Conservation (phyloP, 2,329 filamentous ascomycete species). For the Verticillium nubilum region DNA sequence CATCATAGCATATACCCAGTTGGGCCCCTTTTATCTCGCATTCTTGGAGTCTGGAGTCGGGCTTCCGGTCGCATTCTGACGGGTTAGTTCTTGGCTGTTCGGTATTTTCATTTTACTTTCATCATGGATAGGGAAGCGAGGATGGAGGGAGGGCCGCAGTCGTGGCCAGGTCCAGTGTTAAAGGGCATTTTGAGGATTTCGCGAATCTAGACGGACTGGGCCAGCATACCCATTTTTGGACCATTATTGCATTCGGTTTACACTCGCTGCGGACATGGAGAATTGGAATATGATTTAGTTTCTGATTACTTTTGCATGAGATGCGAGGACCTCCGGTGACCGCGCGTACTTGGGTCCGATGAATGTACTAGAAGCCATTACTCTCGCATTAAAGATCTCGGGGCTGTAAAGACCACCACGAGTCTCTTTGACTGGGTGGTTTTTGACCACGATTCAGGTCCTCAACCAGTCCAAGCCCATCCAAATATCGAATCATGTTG, state of each 20-base stretch:
- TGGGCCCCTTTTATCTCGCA: constrained; percentile 12
- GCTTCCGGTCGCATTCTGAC: neutral
- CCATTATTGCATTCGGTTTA: neutral
- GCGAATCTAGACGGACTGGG: neutral
- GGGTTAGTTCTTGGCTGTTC: neutral
- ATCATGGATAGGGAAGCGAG: neutral
- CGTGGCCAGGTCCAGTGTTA: neutral
- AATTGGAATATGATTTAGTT: neutral
- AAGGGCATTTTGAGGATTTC: neutral
- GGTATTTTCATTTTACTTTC: neutral
- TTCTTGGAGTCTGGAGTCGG: constrained; percentile 13
- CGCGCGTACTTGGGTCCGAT: too few species aligned
- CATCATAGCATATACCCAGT: constrained; percentile 14
- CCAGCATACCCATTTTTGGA: neutral
- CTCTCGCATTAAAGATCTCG: too few species aligned
- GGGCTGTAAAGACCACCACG: too few species aligned
- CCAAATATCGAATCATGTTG: neutral
- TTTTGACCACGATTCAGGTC: too few species aligned
- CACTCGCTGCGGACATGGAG: neutral
- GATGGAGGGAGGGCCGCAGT: neutral
- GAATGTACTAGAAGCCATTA: too few species aligned
- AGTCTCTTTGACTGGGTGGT: too few species aligned
- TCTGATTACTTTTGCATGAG: neutral
- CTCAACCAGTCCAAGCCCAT: neutral
- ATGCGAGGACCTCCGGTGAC: too few species aligned